Percentiles rank a stretch among this genome's conserved stretches.
Evolutionary conservation across 2,329 filamentous ascomycete species (phyloP).

Genomic region (Ceratocystis cacaofunesta): DNA sequence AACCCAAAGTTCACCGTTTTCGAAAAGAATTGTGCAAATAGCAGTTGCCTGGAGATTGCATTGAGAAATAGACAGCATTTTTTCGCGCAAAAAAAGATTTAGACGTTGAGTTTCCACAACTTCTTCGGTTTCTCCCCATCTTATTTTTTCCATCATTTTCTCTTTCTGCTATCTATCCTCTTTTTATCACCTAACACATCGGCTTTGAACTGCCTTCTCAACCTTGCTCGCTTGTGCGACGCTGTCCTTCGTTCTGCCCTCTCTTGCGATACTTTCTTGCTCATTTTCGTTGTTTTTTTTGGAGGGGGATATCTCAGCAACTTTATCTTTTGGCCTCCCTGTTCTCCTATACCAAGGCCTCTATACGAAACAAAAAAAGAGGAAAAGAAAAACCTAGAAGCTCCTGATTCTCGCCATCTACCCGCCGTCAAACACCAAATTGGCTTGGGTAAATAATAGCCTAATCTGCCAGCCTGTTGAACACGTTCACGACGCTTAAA

Average conservation of each 20-base stretch:
- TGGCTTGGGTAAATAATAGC: no score
- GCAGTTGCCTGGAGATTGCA: conserved; percentile 2
- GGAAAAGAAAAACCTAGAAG: no score
- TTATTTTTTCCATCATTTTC: not conserved
- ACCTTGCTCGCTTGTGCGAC: not conserved
- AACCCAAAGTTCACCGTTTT: not conserved
- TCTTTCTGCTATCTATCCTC: not conserved
- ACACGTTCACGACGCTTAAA: not conserved
- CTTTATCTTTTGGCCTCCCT: not conserved
- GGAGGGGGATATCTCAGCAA: no score
- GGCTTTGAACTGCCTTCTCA: not conserved
- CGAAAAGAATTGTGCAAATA: not conserved
- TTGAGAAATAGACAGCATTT: conserved; percentile 1
- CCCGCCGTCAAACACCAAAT: no score
- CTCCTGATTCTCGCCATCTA: no score
- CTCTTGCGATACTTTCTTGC: not conserved
- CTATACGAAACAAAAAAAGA: no score
- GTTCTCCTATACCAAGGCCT: not conserved
- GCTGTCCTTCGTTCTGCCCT: not conserved
- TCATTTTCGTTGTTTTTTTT: not conserved
- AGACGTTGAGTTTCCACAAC: not conserved
- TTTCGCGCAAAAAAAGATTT: conserved; percentile 2
- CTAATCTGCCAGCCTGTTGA: not conserved
- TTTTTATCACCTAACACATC: not conserved
- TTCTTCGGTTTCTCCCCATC: not conserved